Percentiles rank a stretch among this genome's conserved stretches.
phyloP scores from a whole-genome alignment of 176 grass and related monocot genomes.

The Rhynchospora tenuis region DNA sequence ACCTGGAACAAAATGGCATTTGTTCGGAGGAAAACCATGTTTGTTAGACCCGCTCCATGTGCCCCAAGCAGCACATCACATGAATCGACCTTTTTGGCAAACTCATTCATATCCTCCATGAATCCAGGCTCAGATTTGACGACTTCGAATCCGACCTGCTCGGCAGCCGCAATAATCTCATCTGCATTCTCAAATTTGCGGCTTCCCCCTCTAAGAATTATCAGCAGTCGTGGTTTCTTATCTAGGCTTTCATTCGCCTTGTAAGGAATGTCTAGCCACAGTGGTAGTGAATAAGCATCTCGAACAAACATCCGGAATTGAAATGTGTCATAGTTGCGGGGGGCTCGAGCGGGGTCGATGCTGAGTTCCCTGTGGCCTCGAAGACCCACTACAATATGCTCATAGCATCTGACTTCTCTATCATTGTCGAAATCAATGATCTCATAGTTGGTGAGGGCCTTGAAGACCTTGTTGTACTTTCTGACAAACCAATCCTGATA shows the following conservation, averaged over 20 bases:
- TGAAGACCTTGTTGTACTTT: slow-evolving; percentile 12
- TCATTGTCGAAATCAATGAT: slow-evolving; percentile 29
- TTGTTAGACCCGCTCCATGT: slow-evolving; percentile 29
- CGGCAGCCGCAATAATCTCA: slow-evolving; percentile 16
- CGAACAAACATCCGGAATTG: slow-evolving; percentile 26
- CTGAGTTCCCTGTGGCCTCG: slow-evolving; percentile 29
- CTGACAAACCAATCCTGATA: slow-evolving; percentile 20
- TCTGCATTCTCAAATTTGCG: slow-evolving; percentile 16
- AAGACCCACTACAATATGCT: slow-evolving; percentile 21
- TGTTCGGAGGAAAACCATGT: slow-evolving; percentile 31
- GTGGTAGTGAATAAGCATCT: slow-evolving; percentile 11
- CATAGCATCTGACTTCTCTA: slow-evolving; percentile 26
- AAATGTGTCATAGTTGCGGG: slow-evolving; percentile 19
- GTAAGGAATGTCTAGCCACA: slow-evolving; percentile 7
- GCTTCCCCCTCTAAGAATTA: slow-evolving; percentile 15
- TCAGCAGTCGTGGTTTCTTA: slow-evolving; percentile 25
- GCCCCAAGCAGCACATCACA: slow-evolving; percentile 22
- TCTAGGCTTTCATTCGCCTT: neutral
- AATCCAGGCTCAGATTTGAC: neutral
- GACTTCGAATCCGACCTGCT: slow-evolving; percentile 19
- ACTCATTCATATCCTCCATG: neutral
- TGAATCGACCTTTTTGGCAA: slow-evolving; percentile 17
- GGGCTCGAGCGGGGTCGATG: slow-evolving; percentile 25
- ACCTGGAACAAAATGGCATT: slow-evolving; percentile 30
- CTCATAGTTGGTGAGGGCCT: slow-evolving; percentile 23